Evolutionary conservation across 1,284 basidiomycete species (phyloP).

Genomic region (Tilletia walkeri): DNA sequence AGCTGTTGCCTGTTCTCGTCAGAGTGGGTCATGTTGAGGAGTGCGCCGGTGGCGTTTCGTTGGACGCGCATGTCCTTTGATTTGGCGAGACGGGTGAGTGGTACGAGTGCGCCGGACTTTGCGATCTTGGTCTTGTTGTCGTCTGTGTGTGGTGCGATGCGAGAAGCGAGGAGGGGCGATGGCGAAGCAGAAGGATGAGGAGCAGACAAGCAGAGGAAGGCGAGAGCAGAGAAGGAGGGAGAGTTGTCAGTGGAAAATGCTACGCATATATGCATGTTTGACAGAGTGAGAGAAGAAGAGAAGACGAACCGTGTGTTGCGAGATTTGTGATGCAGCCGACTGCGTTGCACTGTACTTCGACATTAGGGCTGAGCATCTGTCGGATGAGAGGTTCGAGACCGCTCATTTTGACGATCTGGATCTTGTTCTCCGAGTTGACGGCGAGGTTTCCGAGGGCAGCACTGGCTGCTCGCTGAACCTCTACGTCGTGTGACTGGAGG

Average conservation of each 20-base stretch:
- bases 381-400: slow-evolving; percentile 96
- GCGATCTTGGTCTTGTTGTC: slow-evolving; percentile 99
- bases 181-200: neutral
- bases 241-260: too few species aligned
- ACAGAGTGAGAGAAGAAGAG: neutral
- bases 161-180: neutral
- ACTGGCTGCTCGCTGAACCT: slow-evolving; percentile 96
- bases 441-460: slow-evolving; percentile 98
- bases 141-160: slow-evolving; percentile 59
- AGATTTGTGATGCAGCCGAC: slow-evolving; percentile 99
- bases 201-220: too few species aligned
- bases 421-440: slow-evolving; percentile 98
- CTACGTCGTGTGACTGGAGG: slow-evolving; percentile 94
- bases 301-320: slow-evolving; percentile 81
- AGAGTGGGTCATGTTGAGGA: slow-evolving; percentile 95
- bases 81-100: slow-evolving; percentile 89
- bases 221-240: neutral
- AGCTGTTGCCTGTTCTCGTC: slow-evolving; percentile 99
- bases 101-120: slow-evolving; percentile 95
- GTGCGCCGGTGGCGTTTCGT: slow-evolving; percentile 93
- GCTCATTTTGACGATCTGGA: slow-evolving; percentile 95
- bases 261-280: slow-evolving; percentile 1
- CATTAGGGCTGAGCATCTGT: slow-evolving; percentile 98
- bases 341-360: slow-evolving; percentile 99
- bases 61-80: slow-evolving; percentile 99